Evolutionary conservation across 1,284 basidiomycete species (phyloP), one percentile per base, ranked within the genome.

Genomic region (Cryptococcus deneoformans): DNA sequence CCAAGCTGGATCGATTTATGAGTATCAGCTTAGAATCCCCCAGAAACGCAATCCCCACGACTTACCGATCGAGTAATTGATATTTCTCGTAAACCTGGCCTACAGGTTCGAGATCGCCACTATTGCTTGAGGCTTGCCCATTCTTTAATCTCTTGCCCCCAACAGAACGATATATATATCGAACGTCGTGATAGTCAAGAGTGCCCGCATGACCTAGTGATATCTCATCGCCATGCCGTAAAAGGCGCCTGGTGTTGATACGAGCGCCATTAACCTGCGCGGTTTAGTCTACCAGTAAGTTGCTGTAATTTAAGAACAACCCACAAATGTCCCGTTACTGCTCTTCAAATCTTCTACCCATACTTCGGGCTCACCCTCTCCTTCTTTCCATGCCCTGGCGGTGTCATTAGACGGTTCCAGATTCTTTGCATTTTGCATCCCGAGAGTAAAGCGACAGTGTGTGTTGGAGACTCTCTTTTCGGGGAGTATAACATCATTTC

Each of bases 241-340:
- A 78, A 51, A 90, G 79, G 37, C 82, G 79, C 39, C 61, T 62
- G 2, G 50, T 80, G 52, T 83, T 85, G 59, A 92, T 81, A 69
- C 80, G 84, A 50, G 78, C 76, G 10, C 86, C 85, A 64, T 90
- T 89, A 69, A 92, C 86, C 89, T 91, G 53, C 6, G 12, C 44
- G 38, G 20, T 34, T 42, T 29, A 6, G 24, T 3, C 43, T 40
- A 10, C 29, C 29, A 29, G 29, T 29, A 29, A 29, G 29, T 29
- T 4, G 29, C 29, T 38, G 35, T 40, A 9, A 20, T 37, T 7
- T 7, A 10, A 16, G 9, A 47, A 16, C 11, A 12, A 81, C 89
- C 72, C 77, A 91, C 89, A 77, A 83, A 93, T 8, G 91, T 93
- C 0, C 90, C 90, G 67, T 94, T 94, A 56, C 86, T 89, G 14